Evolutionary conservation across 1,139 yeast species (phyloP).

Genomic region (Scheffersomyces parashehatae): DNA sequence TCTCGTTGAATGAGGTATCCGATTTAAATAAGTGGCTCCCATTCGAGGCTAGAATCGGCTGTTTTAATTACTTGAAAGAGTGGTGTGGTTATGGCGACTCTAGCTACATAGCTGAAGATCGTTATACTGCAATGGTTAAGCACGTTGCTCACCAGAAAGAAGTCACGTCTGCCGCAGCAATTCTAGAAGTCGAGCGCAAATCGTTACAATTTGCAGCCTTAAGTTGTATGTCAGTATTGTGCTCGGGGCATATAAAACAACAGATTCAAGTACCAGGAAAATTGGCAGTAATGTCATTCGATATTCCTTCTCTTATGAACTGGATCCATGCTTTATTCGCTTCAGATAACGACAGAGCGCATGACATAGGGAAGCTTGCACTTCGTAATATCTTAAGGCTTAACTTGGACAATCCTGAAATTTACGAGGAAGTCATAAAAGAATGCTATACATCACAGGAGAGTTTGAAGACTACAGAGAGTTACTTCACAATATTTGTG

Average conservation of each 20-base stretch:
- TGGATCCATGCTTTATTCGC: constrained; percentile 79
- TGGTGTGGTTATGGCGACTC: constrained; percentile 93
- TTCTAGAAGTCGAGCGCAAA: constrained; percentile 79
- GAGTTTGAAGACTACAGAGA: constrained; percentile 53
- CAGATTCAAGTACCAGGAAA: constrained; percentile 46
- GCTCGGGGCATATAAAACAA: constrained; percentile 64
- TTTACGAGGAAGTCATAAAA: constrained; percentile 62
- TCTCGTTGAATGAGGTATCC: constrained; percentile 45
- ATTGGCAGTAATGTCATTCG: constrained; percentile 61
- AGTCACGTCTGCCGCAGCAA: constrained; percentile 61
- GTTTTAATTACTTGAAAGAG: constrained; percentile 79
- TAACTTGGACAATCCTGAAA: constrained; percentile 57
- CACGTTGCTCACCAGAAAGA: constrained; percentile 47
- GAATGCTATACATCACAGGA: constrained; percentile 67
- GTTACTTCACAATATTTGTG: constrained; percentile 72
- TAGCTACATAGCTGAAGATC: constrained; percentile 57
- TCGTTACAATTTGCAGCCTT: constrained; percentile 71
- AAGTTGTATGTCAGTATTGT: constrained; percentile 81
- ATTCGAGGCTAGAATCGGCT: constrained; percentile 81
- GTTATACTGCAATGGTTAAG: constrained; percentile 64
- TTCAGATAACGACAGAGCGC: constrained; percentile 59
- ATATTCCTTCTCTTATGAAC: constrained; percentile 61
- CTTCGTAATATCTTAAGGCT: constrained; percentile 61
- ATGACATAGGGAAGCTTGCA: constrained; percentile 71
- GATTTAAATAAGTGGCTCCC: constrained; percentile 63